These are phyloP conservation scores for Onygenales sp. DNA, from an alignment of 2,329 filamentous ascomycete genomes.

Conservation along the genomic window DNA sequence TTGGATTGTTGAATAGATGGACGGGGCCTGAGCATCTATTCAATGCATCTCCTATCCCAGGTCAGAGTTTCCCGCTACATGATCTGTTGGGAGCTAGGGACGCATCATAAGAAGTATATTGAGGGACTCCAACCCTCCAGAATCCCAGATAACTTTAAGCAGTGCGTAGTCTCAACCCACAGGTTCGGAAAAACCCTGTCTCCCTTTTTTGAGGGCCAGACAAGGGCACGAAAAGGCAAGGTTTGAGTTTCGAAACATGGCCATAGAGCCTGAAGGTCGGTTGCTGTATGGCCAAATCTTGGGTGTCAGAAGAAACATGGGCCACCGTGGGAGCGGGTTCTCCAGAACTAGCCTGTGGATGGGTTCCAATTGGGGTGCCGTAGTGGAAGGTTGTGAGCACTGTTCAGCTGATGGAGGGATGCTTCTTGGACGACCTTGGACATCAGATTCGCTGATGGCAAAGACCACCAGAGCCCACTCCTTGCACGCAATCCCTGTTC, in stretches of 20 bases:
- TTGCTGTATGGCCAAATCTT: not conserved
- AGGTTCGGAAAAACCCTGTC: not conserved
- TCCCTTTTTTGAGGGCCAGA: not conserved
- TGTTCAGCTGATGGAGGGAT: constrained; percentile 15
- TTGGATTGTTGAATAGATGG: not conserved
- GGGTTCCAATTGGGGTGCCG: not conserved
- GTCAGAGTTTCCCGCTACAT: not conserved
- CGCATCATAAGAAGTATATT: not conserved
- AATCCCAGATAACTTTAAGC: not conserved
- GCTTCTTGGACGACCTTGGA: constrained; percentile 13
- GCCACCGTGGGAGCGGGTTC: not conserved
- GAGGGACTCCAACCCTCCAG: not conserved
- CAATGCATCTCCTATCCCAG: not conserved
- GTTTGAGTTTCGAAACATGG: constrained; percentile 4
- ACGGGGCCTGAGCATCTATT: not conserved
- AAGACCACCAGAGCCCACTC: constrained; percentile 8
- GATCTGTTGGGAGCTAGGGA: not conserved
- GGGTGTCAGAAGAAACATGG: not conserved
- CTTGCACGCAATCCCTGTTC: constrained; percentile 13
- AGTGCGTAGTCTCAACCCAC: not conserved
- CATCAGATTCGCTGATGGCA: constrained; percentile 13
- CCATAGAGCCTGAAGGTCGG: not conserved
- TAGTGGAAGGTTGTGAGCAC: constrained; percentile 3
- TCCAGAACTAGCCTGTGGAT: not conserved
- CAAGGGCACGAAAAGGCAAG: not conserved